These are phyloP conservation scores for Hypoxylon trugodes DNA, from an alignment of 495 filamentous ascomycete species.

Conservation along the genomic window DNA sequence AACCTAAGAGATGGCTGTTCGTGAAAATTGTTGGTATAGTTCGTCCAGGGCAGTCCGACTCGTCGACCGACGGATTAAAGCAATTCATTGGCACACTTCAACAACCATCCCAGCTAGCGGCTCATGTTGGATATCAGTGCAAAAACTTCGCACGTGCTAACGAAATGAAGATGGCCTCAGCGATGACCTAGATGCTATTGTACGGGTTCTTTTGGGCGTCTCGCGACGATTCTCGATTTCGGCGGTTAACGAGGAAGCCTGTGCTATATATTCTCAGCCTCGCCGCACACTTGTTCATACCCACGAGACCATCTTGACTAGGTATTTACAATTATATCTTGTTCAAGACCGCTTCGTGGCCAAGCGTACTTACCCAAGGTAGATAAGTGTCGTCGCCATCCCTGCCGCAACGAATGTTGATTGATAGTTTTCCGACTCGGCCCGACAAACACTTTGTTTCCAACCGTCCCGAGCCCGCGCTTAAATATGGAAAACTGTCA, in stretches of 20 bases:
- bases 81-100: too few species aligned
- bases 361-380: too few species aligned
- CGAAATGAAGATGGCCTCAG: neutral
- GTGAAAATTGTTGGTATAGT: too few species aligned
- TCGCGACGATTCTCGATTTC: neutral
- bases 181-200: neutral
- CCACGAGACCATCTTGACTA: neutral
- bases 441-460: neutral
- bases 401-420: neutral
- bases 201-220: neutral
- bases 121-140: neutral
- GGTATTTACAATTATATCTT: neutral
- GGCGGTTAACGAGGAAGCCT: neutral
- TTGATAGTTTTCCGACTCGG: neutral
- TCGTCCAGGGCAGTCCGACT: too few species aligned
- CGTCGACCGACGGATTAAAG: too few species aligned
- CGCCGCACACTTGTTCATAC: neutral
- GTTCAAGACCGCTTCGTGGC: neutral
- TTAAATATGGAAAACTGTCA: neutral
- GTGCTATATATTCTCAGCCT: neutral
- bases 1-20: too few species aligned
- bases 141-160: neutral
- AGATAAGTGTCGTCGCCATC: too few species aligned
- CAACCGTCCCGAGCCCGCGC: neutral
- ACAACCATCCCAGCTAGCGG: neutral